Percentiles rank a stretch among this genome's conserved stretches.
Conservation (phyloP, 305 asterid species). For the Euphrasia arctica region DNA sequence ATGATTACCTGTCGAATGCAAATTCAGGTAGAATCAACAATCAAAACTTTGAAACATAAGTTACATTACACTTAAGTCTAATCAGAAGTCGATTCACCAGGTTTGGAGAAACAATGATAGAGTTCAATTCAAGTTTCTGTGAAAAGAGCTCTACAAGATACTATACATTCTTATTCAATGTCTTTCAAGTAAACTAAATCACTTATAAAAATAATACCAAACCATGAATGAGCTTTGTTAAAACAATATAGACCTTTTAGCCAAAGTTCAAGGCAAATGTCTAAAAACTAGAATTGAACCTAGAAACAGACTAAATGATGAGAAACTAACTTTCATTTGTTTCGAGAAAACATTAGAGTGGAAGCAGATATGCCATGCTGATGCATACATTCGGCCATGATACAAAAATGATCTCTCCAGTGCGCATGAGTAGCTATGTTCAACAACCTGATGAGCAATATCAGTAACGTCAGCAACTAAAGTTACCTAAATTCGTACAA, state of each 20-base stretch:
- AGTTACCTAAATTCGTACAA: slow-evolving; percentile 17
- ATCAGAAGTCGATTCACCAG: slow-evolving; percentile 24
- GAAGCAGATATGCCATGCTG: slow-evolving; percentile 92
- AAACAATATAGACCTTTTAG: slow-evolving; percentile 21
- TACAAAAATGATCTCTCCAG: slow-evolving; percentile 95
- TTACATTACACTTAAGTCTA: slow-evolving; percentile 4
- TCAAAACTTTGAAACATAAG: slow-evolving; percentile 13
- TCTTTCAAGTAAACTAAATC: slow-evolving; percentile 9
- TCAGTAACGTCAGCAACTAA: slow-evolving; percentile 31
- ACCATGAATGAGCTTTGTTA: slow-evolving; percentile 14
- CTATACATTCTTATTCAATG: slow-evolving; percentile 14
- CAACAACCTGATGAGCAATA: slow-evolving; percentile 60
- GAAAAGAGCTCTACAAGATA: slow-evolving; percentile 8
- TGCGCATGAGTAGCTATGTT: slow-evolving; percentile 96
- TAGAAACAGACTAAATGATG: slow-evolving; percentile 26
- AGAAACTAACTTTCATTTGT: slow-evolving; percentile 75
- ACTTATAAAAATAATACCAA: not conserved
- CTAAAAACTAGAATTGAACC: slow-evolving; percentile 18
- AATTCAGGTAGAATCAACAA: slow-evolving; percentile 21
- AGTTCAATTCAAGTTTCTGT: slow-evolving; percentile 1
- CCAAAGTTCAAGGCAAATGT: slow-evolving; percentile 16
- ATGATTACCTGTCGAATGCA: slow-evolving; percentile 59
- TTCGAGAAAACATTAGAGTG: slow-evolving; percentile 93
- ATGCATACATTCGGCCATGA: slow-evolving; percentile 92
- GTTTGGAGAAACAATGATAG: slow-evolving; percentile 8